A percentile compares a stretch with the other conserved stretches of the same genome.
These are phyloP conservation scores for Flagelloscypha sp. DNA, from an alignment of 768 basidiomycete species.

Conservation along the genomic window DNA sequence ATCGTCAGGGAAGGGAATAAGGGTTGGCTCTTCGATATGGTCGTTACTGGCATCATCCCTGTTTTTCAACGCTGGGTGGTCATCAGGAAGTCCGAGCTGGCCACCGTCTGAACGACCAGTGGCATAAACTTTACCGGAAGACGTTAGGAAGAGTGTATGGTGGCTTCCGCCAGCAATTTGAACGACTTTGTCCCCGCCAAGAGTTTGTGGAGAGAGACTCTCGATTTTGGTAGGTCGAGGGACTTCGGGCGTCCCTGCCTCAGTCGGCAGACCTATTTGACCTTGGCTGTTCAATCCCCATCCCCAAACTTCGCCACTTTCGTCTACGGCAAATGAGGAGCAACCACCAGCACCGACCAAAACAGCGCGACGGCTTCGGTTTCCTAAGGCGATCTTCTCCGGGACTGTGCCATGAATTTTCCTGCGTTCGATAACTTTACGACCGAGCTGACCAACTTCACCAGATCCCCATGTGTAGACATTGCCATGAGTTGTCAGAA, in stretches of 20 bases:
- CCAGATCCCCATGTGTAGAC: constrained; percentile 89
- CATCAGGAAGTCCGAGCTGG: constrained; percentile 71
- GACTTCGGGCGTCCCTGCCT: constrained; percentile 42
- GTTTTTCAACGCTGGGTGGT: constrained; percentile 58
- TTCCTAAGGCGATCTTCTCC: constrained; percentile 74
- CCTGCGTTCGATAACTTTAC: constrained; percentile 80
- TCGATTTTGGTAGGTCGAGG: constrained; percentile 58
- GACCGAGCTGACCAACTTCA: constrained; percentile 85
- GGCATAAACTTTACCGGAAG: constrained; percentile 75
- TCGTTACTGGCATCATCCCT: constrained; percentile 41
- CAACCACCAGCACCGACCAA: constrained; percentile 73
- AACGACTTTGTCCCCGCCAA: constrained; percentile 52
- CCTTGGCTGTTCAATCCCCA: constrained; percentile 97
- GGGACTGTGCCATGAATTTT: constrained; percentile 87
- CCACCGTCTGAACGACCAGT: constrained; percentile 80
- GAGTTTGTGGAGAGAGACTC: constrained; percentile 51
- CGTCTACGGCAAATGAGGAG: constrained; percentile 87
- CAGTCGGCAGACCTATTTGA: constrained; percentile 52
- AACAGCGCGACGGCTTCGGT: constrained; percentile 49
- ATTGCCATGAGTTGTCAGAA: constrained; percentile 80
- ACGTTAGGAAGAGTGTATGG: constrained; percentile 84
- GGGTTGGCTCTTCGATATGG: constrained; percentile 58
- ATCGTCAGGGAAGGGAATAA: constrained; percentile 54
- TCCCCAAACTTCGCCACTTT: constrained; percentile 76
- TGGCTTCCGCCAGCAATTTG: constrained; percentile 81